Percentiles rank a stretch among this genome's conserved stretches.
Conservation (phyloP, 1,284 basidiomycete species). For the Anthracocystis panici-leucophaei region DNA sequence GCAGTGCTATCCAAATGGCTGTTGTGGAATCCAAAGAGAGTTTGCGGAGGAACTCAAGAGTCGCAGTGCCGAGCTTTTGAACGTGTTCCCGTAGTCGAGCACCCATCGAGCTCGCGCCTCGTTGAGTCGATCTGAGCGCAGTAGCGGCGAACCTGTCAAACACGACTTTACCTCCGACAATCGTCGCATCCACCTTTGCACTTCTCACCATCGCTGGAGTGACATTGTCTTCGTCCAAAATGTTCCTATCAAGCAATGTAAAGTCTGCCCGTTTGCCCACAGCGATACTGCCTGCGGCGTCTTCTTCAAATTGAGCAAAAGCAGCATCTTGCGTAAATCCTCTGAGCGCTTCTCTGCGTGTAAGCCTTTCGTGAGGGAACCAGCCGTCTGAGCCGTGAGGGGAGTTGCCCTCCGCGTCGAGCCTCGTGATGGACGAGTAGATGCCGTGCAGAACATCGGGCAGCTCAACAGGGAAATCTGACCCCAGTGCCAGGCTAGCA, state of each 20-base stretch:
- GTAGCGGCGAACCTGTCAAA: constrained; percentile 72
- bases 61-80: neutral
- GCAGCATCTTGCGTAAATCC: constrained; percentile 89
- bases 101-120: neutral
- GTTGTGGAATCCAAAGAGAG: constrained; percentile 4
- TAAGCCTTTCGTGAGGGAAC: constrained; percentile 79
- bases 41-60: neutral
- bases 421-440: constrained; percentile 84
- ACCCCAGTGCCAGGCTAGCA: constrained; percentile 80
- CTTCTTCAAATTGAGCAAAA: constrained; percentile 84
- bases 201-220: constrained; percentile 76
- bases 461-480: constrained; percentile 83
- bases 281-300: constrained; percentile 75
- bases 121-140: constrained; percentile 5
- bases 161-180: constrained; percentile 80
- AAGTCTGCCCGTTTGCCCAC: constrained; percentile 86
- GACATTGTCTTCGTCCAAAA: constrained; percentile 74
- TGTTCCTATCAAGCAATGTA: constrained; percentile 82
- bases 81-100: neutral
- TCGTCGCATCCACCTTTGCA: constrained; percentile 80
- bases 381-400: constrained; percentile 79
- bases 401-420: constrained; percentile 78
- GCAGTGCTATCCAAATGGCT: constrained; percentile 8
- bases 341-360: constrained; percentile 76
- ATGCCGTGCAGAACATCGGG: constrained; percentile 74